Evolutionary conservation across 1,284 basidiomycete genomes (phyloP).

Genomic region (Tausonia pullulans): DNA sequence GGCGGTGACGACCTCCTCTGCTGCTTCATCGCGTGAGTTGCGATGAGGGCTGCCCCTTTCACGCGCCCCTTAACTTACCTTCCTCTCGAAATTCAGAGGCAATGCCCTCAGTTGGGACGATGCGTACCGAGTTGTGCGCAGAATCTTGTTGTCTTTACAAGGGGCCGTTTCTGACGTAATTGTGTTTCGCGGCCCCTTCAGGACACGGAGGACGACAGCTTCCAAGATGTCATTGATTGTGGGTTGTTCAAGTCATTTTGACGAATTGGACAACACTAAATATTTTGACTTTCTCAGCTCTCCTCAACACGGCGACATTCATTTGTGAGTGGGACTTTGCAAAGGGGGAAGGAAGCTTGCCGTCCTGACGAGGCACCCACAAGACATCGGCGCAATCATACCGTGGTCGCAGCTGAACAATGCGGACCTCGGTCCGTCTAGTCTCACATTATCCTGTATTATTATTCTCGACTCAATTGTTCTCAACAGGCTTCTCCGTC

Average conservation of each 20-base stretch:
- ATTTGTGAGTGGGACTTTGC: constrained; percentile 37
- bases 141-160: neutral
- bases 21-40: constrained; percentile 7
- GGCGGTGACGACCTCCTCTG: constrained; percentile 81
- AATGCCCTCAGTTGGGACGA: constrained; percentile 36
- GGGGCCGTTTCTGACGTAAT: constrained; percentile 25
- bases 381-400: constrained; percentile 75
- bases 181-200: constrained; percentile 21
- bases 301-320: constrained; percentile 47
- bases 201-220: constrained; percentile 41
- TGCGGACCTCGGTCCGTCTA: constrained; percentile 33
- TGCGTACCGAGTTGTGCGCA: constrained; percentile 14
- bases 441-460: neutral
- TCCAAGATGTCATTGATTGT: constrained; percentile 45
- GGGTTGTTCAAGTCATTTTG: neutral
- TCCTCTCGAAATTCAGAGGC: constrained; percentile 26
- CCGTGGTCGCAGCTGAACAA: constrained; percentile 45
- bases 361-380: no score
- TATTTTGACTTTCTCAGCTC: neutral
- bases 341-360: no score
- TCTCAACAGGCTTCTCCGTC: constrained; percentile 42
- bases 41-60: no score
- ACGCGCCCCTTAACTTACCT: neutral
- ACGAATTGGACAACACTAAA: no score
- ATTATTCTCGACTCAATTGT: neutral